Base-by-base conservation (phyloP, 208 protist genomes). In the Trypanosoma conorhini region DNA sequence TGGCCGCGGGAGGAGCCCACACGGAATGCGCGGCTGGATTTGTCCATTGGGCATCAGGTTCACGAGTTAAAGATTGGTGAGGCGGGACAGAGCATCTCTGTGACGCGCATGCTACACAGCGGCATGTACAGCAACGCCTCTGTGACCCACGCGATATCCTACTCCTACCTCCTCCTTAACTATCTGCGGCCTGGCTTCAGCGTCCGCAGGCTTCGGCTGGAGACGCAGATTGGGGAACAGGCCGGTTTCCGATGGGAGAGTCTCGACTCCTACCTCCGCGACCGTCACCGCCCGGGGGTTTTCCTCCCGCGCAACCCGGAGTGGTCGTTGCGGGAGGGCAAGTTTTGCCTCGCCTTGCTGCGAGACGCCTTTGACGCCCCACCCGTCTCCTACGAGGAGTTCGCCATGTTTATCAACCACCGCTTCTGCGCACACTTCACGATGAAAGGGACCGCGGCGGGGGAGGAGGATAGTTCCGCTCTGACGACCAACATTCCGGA, bases 31-130 rank as follows among this genome's bases (percentile, higher is more conserved):
- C 79, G 82, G 30, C 54, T 96, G 22, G 86, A 94, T 59, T 79
- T 94, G 75, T 90, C 91, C 5, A 81, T 93, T 21, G 87, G 91
- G 4, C 88, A 96, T 79, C 91, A 96, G 70, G 85, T 81, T 30
- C 91, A 96, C 74, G 84, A 80, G 28, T 59, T 96, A 50, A 92
- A 93, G 62, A 74, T 96, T 21, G 73, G 70, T 62, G 91, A 96
- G 74, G 85, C 86, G 56, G 82, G 77, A 8, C 80, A 86, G 61
- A 87, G 77, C 30, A 74, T 96, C 30, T 88, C 78, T 33, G 79
- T 96, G 46, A 86, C 80, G 30, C 86, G 91, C 54, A 82, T 86
- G 80, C 72, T 93, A 73, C 91, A 96, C 66, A 76, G 84, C 30
- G 88, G 91, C 50, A 88, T 91, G 82, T 96, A 96, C 70, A 90